Base-by-base conservation (phyloP, 2,329 filamentous ascomycete species). In the Gaeumannomyces tritici region DNA sequence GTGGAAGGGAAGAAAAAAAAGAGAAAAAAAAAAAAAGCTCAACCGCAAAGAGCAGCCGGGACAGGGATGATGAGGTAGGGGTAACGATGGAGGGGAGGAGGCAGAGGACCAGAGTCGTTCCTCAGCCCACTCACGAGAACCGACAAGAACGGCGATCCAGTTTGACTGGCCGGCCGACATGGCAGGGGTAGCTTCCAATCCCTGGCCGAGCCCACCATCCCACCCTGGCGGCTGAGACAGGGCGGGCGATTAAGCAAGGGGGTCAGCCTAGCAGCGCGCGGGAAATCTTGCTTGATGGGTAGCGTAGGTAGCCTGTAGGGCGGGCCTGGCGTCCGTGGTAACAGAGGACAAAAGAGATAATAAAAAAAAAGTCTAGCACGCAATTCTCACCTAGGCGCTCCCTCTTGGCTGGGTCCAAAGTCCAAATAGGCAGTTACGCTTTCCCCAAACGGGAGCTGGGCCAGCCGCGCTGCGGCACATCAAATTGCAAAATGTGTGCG, bases 331-430 rank as follows among this genome's bases (percentile, higher is more conserved):
- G n/a, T 7, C 42, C 21, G n/a, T 21, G 42, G 42, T 29, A 33
- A n/a, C n/a, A n/a, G n/a, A n/a, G n/a, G n/a, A n/a, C n/a, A n/a
- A n/a, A n/a, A n/a, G n/a, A n/a, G n/a, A n/a, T n/a, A n/a, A n/a
- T n/a, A n/a, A n/a, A n/a, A n/a, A n/a, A 33, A 29, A 58, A 29
- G 56, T 26, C 56, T 58, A 58, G 56, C 56, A 62, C 61, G 61
- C 61, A 33, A 62, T 62, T 56, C 54, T n/a, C 51, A 29, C 15
- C 60, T 15, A 28, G 27, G 21, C 5, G 15, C 42, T 42, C 13
- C 15, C 18, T 42, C 18, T 18, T 4, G 21, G 42, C 42, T 51
- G n/a, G 18, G 42, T 8, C 42, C 9, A n/a, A 21, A 51, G 42
- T 47, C 42, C 13, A 4, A 47, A 47, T 5, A 21, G 21, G n/a